These are phyloP conservation scores for Paraglomus brasilianum DNA, from an alignment of 192 early-diverging fungal genomes.

Conservation along the genomic window DNA sequence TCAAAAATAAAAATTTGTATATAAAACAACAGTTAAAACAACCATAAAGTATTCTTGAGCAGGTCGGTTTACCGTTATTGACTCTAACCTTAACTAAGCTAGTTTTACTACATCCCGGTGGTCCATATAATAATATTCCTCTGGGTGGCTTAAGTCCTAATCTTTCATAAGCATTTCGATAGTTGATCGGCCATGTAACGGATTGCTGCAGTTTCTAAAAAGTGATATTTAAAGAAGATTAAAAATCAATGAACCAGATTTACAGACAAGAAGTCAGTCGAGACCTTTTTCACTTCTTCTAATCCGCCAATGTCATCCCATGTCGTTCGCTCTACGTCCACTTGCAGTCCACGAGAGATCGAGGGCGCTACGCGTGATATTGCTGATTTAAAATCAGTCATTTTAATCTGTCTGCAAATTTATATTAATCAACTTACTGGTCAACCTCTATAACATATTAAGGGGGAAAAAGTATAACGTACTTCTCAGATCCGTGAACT, in stretches of 20 bases:
- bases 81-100: slow-evolving; percentile 72
- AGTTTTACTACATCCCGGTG: slow-evolving; percentile 98
- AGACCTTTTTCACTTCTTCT: slow-evolving; percentile 74
- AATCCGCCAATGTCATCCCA: slow-evolving; percentile 94
- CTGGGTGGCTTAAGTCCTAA: slow-evolving; percentile 80
- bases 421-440: slow-evolving; percentile 10
- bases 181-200: slow-evolving; percentile 85
- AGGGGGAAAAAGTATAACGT: neutral
- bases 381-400: slow-evolving; percentile 64
- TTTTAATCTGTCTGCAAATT: slow-evolving; percentile 36
- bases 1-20: slow-evolving; percentile 4
- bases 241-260: neutral
- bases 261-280: neutral
- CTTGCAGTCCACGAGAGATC: slow-evolving; percentile 62
- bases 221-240: neutral
- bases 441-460: neutral
- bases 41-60: neutral
- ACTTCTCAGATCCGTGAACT: slow-evolving; percentile 8
- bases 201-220: slow-evolving; percentile 68
- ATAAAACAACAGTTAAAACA: neutral
- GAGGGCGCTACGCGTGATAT: slow-evolving; percentile 68
- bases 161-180: slow-evolving; percentile 62
- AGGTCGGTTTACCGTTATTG: neutral
- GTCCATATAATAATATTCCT: slow-evolving; percentile 94
- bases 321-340: slow-evolving; percentile 55